Evolutionary conservation across 495 filamentous ascomycete genomes (phyloP).

Genomic region (Talaromyces thailandensis): DNA sequence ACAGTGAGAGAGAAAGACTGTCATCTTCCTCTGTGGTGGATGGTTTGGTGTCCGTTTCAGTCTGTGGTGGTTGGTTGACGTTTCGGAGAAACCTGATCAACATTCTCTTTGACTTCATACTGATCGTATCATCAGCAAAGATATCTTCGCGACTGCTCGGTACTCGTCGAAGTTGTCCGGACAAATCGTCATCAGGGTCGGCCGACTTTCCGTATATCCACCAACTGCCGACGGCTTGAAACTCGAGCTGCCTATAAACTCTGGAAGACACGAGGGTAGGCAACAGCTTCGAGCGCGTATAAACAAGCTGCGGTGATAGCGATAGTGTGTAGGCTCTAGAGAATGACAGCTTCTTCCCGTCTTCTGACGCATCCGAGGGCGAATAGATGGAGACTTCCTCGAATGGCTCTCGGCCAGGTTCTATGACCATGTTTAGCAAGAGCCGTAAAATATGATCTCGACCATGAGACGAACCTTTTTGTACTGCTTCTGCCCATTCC

Average conservation of each 20-base stretch:
- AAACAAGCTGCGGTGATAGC: conserved; percentile 79
- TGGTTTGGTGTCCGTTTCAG: conserved; percentile 12
- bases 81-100: conserved; percentile 85
- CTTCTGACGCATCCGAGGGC: conserved; percentile 11
- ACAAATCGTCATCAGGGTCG: conserved; percentile 9
- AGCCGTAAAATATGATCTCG: background rate
- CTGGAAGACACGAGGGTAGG: conserved; percentile 75
- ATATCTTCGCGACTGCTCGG: conserved; percentile 84
- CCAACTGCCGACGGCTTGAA: conserved; percentile 90
- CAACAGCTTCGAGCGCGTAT: conserved; percentile 69
- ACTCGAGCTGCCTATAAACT: conserved; percentile 82
- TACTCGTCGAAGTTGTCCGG: conserved; percentile 43
- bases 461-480: conserved; percentile 27
- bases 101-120: conserved; percentile 65
- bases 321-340: conserved; percentile 77
- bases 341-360: conserved; percentile 38
- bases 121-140: conserved; percentile 62
- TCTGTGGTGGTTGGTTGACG: conserved; percentile 24
- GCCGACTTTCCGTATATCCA: conserved; percentile 51
- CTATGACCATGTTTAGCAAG: conserved; percentile 11
- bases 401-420: conserved; percentile 23
- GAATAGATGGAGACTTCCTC: conserved; percentile 29
- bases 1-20: conserved; percentile 48
- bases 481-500: conserved; percentile 54
- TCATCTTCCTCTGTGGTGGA: conserved; percentile 19